These are phyloP conservation scores for Blastobotrys indianensis DNA, from an alignment of 1,139 yeast genomes.

Conservation along the genomic window DNA sequence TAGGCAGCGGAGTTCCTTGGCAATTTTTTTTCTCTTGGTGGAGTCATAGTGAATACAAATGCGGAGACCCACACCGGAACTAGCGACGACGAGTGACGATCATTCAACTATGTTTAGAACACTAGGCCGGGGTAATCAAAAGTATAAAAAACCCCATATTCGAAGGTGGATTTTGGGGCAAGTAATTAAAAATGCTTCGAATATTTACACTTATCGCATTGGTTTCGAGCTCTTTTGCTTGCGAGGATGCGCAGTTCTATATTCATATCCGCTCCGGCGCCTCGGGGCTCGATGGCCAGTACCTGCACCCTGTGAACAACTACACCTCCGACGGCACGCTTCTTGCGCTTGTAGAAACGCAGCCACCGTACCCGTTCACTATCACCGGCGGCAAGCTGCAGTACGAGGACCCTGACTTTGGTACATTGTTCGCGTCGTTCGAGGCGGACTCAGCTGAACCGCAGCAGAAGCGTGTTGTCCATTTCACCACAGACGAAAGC, in stretches of 20 bases:
- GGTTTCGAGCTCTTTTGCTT: background rate
- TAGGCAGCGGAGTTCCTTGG: no score
- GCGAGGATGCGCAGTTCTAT: constrained; percentile 5
- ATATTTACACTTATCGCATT: no score
- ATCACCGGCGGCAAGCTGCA: background rate
- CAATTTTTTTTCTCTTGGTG: no score
- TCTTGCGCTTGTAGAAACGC: constrained; percentile 1
- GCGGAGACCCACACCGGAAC: no score
- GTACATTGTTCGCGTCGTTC: constrained; percentile 4
- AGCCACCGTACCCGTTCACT: constrained; percentile 3
- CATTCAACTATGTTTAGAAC: no score
- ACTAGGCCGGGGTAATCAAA: no score
- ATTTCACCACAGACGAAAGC: background rate
- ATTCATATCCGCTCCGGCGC: constrained; percentile 3
- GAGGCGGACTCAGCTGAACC: background rate
- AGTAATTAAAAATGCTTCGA: no score
- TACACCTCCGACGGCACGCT: background rate
- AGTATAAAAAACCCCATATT: no score
- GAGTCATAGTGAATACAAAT: no score
- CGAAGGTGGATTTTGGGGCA: no score
- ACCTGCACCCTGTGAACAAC: constrained; percentile 1
- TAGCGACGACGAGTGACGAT: no score
- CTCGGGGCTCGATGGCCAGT: constrained; percentile 7
- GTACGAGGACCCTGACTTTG: constrained; percentile 2
- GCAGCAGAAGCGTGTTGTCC: background rate